These are phyloP conservation scores for Fagopyrum esculentum DNA, from an alignment of 148 eudicot genomes.

Conservation along the genomic window DNA sequence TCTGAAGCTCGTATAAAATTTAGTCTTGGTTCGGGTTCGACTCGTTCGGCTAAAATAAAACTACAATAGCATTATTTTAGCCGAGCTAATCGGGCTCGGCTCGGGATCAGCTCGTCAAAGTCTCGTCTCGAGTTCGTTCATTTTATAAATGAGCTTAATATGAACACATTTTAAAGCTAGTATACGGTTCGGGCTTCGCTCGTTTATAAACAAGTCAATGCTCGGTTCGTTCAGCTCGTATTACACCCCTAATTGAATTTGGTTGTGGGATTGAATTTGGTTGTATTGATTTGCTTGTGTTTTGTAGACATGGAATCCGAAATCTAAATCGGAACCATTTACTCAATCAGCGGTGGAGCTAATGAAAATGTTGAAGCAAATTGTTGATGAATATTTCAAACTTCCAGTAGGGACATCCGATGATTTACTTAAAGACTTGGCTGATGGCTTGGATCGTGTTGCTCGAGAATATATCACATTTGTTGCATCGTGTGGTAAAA, in stretches of 20 bases:
- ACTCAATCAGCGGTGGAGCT: constrained; percentile 76
- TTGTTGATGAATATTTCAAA: constrained; percentile 62
- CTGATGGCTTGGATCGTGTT: constrained; percentile 58
- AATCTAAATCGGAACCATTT: constrained; percentile 83
- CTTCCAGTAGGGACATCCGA: constrained; percentile 64
- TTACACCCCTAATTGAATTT: background rate
- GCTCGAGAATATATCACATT: constrained; percentile 64
- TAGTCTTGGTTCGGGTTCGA: too few species aligned
- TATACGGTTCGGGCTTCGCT: too few species aligned
- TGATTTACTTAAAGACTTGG: constrained; percentile 52
- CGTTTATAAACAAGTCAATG: too few species aligned
- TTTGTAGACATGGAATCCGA: constrained; percentile 91
- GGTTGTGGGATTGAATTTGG: background rate
- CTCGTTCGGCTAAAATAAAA: too few species aligned
- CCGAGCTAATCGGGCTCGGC: too few species aligned
- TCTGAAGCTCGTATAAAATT: too few species aligned
- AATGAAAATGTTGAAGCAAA: constrained; percentile 44
- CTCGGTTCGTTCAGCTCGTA: too few species aligned
- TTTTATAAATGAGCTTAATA: too few species aligned
- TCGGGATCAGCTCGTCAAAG: too few species aligned
- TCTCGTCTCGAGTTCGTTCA: too few species aligned
- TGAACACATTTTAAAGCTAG: too few species aligned
- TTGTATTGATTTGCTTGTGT: background rate
- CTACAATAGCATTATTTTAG: too few species aligned
- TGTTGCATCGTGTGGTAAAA: constrained; percentile 84